Conservation (phyloP, 2,329 filamentous ascomycete species). For the Fusarium penzigii region DNA sequence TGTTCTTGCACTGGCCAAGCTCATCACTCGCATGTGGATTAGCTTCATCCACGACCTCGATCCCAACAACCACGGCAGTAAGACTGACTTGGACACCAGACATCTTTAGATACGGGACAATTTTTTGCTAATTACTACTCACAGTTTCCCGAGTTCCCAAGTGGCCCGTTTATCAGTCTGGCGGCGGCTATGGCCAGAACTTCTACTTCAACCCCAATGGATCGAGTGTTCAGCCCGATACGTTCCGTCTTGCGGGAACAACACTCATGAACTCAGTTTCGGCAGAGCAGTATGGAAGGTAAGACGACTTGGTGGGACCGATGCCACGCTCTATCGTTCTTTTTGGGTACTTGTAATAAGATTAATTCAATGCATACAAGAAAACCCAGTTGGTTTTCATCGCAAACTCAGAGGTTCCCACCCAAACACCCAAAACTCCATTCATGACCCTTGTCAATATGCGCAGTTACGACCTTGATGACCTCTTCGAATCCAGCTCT, state of each 20-base stretch:
- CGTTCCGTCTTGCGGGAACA: constrained; percentile 20
- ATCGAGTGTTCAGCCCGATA: constrained; percentile 17
- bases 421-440: too few relatives aligned
- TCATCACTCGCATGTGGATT: constrained; percentile 40
- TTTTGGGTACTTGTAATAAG: not conserved
- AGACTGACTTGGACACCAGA: not conserved
- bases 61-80: constrained; percentile 40
- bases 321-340: not conserved
- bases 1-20: constrained; percentile 38
- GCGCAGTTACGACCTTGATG: too few relatives aligned
- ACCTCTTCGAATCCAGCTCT: too few relatives aligned
- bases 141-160: constrained; percentile 12
- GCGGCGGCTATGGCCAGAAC: constrained; percentile 22
- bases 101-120: too few relatives aligned
- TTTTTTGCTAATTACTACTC: not conserved
- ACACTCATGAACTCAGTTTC: constrained; percentile 22
- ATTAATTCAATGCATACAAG: too few relatives aligned
- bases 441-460: too few relatives aligned
- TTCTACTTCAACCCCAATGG: constrained; percentile 25
- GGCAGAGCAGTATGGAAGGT: constrained; percentile 18
- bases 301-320: not conserved
- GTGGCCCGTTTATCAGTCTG: constrained; percentile 19
- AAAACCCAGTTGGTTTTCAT: too few relatives aligned
- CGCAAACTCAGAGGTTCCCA: too few relatives aligned
- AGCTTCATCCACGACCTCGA: constrained; percentile 38